Conservation (phyloP, 2,329 filamentous ascomycete genomes). For the Davidsoniella neocaledoniae region DNA sequence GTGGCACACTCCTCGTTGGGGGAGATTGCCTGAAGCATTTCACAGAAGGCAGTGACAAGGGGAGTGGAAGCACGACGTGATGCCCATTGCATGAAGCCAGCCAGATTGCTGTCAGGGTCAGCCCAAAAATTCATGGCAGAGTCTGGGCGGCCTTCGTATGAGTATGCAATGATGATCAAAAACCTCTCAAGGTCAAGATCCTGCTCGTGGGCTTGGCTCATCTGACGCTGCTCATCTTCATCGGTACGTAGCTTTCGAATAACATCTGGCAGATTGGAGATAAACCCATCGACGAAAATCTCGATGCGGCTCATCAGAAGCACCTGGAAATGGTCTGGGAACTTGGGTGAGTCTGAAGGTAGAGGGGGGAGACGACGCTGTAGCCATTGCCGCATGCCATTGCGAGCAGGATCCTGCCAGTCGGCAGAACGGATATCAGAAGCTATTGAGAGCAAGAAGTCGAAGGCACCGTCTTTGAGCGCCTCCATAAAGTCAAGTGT, state of each 20-base stretch:
- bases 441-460: slow-evolving; percentile 75
- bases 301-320: slow-evolving; percentile 70
- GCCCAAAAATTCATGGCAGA: slow-evolving; percentile 81
- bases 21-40: slow-evolving; percentile 82
- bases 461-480: slow-evolving; percentile 76
- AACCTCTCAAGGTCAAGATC: slow-evolving; percentile 74
- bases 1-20: slow-evolving; percentile 68
- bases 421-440: slow-evolving; percentile 65
- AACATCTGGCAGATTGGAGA: slow-evolving; percentile 87
- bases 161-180: slow-evolving; percentile 77
- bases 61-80: slow-evolving; percentile 87
- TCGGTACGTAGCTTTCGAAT: slow-evolving; percentile 71
- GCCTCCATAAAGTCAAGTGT: slow-evolving; percentile 59
- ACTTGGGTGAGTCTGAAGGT: slow-evolving; percentile 47
- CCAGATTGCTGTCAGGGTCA: slow-evolving; percentile 80
- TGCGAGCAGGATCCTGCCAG: slow-evolving; percentile 77
- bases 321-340: slow-evolving; percentile 54
- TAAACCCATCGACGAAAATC: slow-evolving; percentile 76
- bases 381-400: slow-evolving; percentile 65
- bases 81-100: slow-evolving; percentile 94
- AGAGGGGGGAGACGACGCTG: slow-evolving; percentile 63
- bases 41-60: slow-evolving; percentile 90
- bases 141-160: slow-evolving; percentile 72
- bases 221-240: slow-evolving; percentile 71
- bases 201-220: slow-evolving; percentile 47